These are phyloP conservation scores for Beauveria asiatica DNA, from an alignment of 2,329 filamentous ascomycete species.

Conservation along the genomic window DNA sequence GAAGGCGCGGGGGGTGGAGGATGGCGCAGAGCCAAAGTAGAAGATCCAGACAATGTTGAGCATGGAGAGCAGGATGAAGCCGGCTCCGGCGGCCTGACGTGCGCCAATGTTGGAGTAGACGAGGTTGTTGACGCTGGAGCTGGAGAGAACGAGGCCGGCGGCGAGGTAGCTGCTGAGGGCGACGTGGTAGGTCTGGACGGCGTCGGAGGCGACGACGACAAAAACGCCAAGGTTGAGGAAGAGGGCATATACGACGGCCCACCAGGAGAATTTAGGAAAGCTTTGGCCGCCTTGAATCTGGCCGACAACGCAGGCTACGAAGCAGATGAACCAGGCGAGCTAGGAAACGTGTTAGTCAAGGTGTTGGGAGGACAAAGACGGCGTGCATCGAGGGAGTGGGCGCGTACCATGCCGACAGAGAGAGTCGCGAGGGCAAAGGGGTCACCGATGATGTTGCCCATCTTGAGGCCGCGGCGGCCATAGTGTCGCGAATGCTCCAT, in stretches of 20 bases:
- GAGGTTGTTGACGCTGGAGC: constrained; percentile 76
- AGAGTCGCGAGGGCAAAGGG: constrained; percentile 92
- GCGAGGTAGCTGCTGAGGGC: constrained; percentile 83
- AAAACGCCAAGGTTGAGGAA: constrained; percentile 74
- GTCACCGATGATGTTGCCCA: constrained; percentile 90
- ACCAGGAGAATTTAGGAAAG: constrained; percentile 90
- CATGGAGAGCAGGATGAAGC: constrained; percentile 91
- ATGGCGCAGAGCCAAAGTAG: constrained; percentile 91
- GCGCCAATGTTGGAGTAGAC: constrained; percentile 68
- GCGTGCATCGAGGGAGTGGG: neutral
- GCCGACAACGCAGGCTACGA: constrained; percentile 76
- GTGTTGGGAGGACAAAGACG: neutral
- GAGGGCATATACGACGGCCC: constrained; percentile 78
- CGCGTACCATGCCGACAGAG: constrained; percentile 79
- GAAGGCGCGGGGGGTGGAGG: constrained; percentile 77
- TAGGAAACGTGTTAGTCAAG: constrained; percentile 30
- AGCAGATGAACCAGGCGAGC: constrained; percentile 93
- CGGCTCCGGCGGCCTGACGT: constrained; percentile 79
- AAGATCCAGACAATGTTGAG: constrained; percentile 95
- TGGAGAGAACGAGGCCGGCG: constrained; percentile 75
- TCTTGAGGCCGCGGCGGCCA: constrained; percentile 53
- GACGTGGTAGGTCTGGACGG: constrained; percentile 81
- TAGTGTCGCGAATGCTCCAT: constrained; percentile 64
- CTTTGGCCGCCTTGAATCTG: constrained; percentile 31
- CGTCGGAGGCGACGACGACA: constrained; percentile 75